Evolutionary conservation across 805 yeast genomes (phyloP).

Genomic region (Candida succiphila): DNA sequence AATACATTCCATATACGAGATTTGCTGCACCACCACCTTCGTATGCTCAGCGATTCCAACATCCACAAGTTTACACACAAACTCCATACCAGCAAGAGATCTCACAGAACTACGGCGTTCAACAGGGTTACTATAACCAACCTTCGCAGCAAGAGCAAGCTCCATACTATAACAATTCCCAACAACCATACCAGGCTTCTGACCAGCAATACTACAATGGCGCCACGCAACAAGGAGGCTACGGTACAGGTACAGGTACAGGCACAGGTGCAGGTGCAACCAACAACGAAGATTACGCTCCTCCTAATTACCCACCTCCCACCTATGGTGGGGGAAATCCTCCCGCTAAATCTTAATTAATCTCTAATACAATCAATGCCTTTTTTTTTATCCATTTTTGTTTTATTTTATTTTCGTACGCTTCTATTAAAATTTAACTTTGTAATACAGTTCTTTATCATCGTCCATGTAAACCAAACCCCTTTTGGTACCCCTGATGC

Average conservation of each 20-base stretch:
- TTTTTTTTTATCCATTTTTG: not conserved
- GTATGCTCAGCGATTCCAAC: not conserved
- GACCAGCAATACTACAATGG: no score
- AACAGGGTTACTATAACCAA: not conserved
- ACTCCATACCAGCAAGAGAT: not conserved
- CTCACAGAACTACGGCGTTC: not conserved
- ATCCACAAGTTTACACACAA: not conserved
- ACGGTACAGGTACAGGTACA: no score
- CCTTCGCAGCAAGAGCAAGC: not conserved
- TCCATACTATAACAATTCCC: not conserved
- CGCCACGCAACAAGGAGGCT: no score
- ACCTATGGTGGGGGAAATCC: not conserved
- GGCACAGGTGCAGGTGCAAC: not conserved
- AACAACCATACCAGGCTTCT: no score
- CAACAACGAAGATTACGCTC: not conserved
- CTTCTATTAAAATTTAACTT: no score
- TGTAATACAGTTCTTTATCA: no score
- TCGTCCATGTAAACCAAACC: no score
- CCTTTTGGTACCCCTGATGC: no score
- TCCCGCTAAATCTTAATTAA: not conserved
- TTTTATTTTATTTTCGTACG: not conserved
- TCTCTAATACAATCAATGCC: not conserved
- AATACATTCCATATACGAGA: not conserved
- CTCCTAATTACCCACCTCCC: not conserved
- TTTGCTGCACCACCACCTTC: not conserved